Conservation (phyloP, 345 rosid species). For the Eucalyptus brandiana region DNA sequence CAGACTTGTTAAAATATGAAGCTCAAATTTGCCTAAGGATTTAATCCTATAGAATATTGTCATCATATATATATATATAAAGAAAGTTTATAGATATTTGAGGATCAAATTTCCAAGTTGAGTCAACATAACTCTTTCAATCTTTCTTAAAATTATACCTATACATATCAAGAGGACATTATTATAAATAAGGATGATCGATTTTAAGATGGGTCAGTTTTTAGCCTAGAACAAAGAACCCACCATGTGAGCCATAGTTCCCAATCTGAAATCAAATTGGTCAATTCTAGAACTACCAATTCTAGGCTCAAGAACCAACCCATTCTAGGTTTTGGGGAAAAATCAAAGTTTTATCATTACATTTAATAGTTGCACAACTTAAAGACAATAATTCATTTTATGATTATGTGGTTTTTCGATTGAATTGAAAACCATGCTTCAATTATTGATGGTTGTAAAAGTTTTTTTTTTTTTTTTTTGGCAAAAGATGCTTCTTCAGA, state of each 20-base stretch:
- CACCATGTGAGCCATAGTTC: fast-evolving
- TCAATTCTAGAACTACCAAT: not conserved
- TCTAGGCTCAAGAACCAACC: not conserved
- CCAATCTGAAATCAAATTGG: not conserved
- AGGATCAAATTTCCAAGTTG: not conserved
- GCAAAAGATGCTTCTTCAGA: not conserved
- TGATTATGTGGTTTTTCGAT: not conserved
- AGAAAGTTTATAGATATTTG: not conserved
- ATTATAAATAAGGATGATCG: not conserved
- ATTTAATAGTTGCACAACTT: not conserved
- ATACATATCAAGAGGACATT: not conserved
- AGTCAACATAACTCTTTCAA: not conserved
- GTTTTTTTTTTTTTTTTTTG: not conserved
- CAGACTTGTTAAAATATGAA: not conserved
- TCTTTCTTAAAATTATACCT: not conserved
- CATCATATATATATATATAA: not conserved
- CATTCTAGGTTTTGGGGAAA: not conserved
- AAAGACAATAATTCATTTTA: no score
- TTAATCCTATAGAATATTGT: not conserved
- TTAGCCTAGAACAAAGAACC: not conserved
- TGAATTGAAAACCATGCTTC: not conserved
- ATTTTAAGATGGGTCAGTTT: fast-evolving
- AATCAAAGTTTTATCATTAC: not conserved
- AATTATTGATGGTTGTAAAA: not conserved
- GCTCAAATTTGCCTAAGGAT: not conserved